phyloP scores from a whole-genome alignment of 192 early-diverging fungal species.

The Lunasporangiospora selenospora region DNA sequence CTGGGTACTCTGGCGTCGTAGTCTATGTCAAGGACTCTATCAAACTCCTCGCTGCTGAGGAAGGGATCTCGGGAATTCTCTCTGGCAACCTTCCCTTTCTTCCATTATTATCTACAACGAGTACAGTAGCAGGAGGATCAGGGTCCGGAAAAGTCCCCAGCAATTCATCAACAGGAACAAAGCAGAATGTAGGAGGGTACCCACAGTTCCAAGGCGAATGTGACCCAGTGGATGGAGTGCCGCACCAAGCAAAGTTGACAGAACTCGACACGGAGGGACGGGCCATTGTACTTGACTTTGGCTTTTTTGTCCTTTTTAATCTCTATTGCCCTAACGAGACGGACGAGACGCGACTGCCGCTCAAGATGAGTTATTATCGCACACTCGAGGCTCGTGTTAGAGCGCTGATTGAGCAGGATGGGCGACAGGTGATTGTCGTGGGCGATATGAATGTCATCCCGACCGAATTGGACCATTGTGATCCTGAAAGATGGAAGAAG shows the following conservation, averaged over 20 bases:
- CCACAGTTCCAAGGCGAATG: slow-evolving; percentile 2
- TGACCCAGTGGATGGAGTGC: neutral
- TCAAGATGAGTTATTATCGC: slow-evolving; percentile 61
- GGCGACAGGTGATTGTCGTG: slow-evolving; percentile 63
- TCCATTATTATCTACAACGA: neutral
- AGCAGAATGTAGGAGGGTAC: slow-evolving; percentile 18
- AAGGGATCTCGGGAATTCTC: slow-evolving; percentile 69
- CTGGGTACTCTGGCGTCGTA: slow-evolving; percentile 76
- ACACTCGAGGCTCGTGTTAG: slow-evolving; percentile 54
- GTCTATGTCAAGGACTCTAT: slow-evolving; percentile 64
- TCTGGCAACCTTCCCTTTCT: slow-evolving; percentile 8
- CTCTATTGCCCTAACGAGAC: slow-evolving; percentile 71
- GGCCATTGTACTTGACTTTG: slow-evolving; percentile 74
- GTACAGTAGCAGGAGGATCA: neutral
- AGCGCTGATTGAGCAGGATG: slow-evolving; percentile 53
- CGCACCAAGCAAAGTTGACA: slow-evolving; percentile 20
- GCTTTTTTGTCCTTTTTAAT: slow-evolving; percentile 77
- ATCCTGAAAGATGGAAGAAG: slow-evolving; percentile 64
- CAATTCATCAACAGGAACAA: too few relatives aligned
- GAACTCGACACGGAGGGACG: slow-evolving; percentile 77
- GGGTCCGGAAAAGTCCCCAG: too few relatives aligned
- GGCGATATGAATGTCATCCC: slow-evolving; percentile 77
- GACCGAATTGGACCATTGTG: slow-evolving; percentile 73
- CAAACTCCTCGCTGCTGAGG: slow-evolving; percentile 65
- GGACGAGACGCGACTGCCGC: slow-evolving; percentile 51